Conservation (phyloP, 2,329 filamentous ascomycete species). For the Cytospora schulzeri region DNA sequence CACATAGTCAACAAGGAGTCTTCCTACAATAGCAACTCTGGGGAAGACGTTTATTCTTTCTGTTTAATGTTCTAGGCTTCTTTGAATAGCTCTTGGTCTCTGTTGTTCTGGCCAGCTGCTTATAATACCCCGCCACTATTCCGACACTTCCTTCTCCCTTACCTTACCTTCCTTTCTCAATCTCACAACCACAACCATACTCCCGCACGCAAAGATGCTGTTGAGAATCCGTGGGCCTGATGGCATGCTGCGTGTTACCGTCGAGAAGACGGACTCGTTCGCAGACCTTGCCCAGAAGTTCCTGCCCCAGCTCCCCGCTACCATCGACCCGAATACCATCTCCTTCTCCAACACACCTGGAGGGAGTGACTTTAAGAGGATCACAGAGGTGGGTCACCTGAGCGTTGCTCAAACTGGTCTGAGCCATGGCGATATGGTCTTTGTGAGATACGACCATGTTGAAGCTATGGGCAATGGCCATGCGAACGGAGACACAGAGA, state of each 20-base stretch:
- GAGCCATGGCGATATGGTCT: constrained; percentile 90
- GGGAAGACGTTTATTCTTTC: background rate
- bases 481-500: constrained; percentile 39
- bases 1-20: background rate
- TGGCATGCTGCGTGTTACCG: constrained; percentile 84
- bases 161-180: background rate
- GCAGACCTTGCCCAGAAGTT: constrained; percentile 61
- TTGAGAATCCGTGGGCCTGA: constrained; percentile 87
- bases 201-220: constrained; percentile 70
- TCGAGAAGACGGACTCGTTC: constrained; percentile 76
- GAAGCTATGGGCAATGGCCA: constrained; percentile 41
- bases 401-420: constrained; percentile 62
- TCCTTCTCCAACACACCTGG: constrained; percentile 63
- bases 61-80: background rate
- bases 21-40: background rate
- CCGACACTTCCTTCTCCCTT: background rate
- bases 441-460: constrained; percentile 74
- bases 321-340: constrained; percentile 62
- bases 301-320: constrained; percentile 59
- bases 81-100: too few species aligned
- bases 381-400: constrained; percentile 60
- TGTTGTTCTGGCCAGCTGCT: constrained; percentile 1
- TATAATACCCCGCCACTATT: constrained; percentile 2
- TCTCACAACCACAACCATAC: constrained; percentile 15
- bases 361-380: constrained; percentile 58